phyloP scores from a whole-genome alignment of 768 basidiomycete genomes.

The Clitopilus hobsonii region DNA sequence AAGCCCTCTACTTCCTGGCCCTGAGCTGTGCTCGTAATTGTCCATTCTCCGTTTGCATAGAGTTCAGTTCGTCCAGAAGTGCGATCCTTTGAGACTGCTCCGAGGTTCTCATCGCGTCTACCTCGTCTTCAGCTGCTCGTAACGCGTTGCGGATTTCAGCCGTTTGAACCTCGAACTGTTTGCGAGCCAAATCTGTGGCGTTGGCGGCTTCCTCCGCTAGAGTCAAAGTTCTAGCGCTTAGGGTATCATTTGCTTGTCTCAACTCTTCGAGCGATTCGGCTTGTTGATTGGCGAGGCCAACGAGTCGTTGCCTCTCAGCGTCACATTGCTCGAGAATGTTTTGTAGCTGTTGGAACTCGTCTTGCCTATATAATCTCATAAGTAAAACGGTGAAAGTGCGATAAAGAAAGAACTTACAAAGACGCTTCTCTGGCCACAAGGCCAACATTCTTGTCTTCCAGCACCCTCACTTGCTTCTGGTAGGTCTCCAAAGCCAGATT shows the following conservation, averaged over 20 bases:
- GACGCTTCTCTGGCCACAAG: conserved; percentile 47
- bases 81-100: conserved; percentile 82
- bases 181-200: conserved; percentile 52
- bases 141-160: conserved; percentile 56
- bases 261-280: conserved; percentile 71
- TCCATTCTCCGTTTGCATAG: conserved; percentile 75
- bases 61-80: conserved; percentile 84
- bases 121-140: conserved; percentile 60
- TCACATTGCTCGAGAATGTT: conserved; percentile 54
- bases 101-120: conserved; percentile 59
- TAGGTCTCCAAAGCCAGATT: conserved; percentile 80
- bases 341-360: conserved; percentile 61
- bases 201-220: conserved; percentile 66
- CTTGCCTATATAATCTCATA: conserved; percentile 42
- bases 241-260: conserved; percentile 70
- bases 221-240: conserved; percentile 67
- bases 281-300: conserved; percentile 64
- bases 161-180: conserved; percentile 63
- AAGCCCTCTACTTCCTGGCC: conserved; percentile 49
- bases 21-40: conserved; percentile 68
- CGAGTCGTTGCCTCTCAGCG: conserved; percentile 65
- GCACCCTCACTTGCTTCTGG: conserved; percentile 76
- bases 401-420: conserved; percentile 38
- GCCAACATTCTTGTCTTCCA: conserved; percentile 69
- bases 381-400: conserved; percentile 7